Conservation (phyloP, 83 land plant species). For the Isoetes engelmannii region DNA sequence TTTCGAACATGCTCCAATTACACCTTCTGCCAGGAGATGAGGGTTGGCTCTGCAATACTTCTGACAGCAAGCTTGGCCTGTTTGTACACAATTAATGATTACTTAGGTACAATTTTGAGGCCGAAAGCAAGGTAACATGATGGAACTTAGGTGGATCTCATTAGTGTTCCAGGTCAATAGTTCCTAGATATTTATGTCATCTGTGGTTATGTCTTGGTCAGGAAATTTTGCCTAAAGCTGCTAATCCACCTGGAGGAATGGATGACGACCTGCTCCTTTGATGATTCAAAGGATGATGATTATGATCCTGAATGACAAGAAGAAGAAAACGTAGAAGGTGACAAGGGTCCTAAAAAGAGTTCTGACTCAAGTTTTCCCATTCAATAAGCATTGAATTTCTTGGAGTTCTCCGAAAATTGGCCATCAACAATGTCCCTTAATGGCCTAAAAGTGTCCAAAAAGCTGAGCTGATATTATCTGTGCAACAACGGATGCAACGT, state of each 20-base stretch:
- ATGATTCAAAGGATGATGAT: slow-evolving; percentile 94
- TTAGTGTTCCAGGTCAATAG: too few species aligned
- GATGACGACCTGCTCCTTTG: slow-evolving; percentile 75
- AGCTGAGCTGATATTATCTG: slow-evolving; percentile 29
- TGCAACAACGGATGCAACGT: slow-evolving; percentile 79
- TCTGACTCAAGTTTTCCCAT: slow-evolving; percentile 59
- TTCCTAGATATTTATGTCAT: too few species aligned
- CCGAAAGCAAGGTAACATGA: slow-evolving; percentile 52
- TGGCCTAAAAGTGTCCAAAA: not conserved
- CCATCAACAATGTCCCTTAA: slow-evolving; percentile 7
- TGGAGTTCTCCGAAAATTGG: slow-evolving; percentile 52
- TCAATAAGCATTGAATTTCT: slow-evolving; percentile 84
- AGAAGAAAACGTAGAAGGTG: slow-evolving; percentile 21
- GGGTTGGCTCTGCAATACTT: slow-evolving; percentile 92
- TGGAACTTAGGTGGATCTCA: too few species aligned
- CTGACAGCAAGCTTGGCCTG: slow-evolving; percentile 73
- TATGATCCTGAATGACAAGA: slow-evolving; percentile 65
- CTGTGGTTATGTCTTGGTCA: slow-evolving; percentile 18
- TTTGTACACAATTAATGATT: slow-evolving; percentile 72
- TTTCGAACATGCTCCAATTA: not conserved
- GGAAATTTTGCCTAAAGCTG: slow-evolving; percentile 75
- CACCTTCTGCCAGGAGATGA: slow-evolving; percentile 95
- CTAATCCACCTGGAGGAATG: slow-evolving; percentile 40
- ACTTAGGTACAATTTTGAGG: slow-evolving; percentile 66
- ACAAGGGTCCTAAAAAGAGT: slow-evolving; percentile 9